phyloP scores from a whole-genome alignment of 1,139 yeast species.

The Diutina rugosa region DNA sequence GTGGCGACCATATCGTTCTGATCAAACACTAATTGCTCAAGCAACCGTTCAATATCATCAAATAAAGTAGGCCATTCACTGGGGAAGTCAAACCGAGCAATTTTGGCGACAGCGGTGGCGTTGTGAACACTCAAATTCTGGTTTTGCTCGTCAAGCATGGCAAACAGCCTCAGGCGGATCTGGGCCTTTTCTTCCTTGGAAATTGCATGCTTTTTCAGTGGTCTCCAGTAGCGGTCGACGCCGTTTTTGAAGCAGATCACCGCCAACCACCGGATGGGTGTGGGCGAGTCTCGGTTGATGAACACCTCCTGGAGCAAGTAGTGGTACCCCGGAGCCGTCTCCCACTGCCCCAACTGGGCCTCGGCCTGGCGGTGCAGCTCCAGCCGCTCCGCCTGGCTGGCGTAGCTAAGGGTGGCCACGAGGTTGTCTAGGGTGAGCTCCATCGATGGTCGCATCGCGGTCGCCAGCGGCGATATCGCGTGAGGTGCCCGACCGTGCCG shows the following conservation, averaged over 20 bases:
- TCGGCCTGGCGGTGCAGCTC: constrained; percentile 52
- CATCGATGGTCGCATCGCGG: not conserved
- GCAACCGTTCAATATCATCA: constrained; percentile 35
- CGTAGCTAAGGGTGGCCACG: constrained; percentile 9
- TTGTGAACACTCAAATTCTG: constrained; percentile 67
- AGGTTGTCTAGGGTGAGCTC: constrained; percentile 1
- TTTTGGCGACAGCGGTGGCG: constrained; percentile 69
- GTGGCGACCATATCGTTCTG: constrained; percentile 23
- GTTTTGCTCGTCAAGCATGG: constrained; percentile 53
- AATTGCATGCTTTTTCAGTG: constrained; percentile 45
- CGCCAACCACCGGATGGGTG: constrained; percentile 75
- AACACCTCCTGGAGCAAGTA: constrained; percentile 48
- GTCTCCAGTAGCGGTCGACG: constrained; percentile 72
- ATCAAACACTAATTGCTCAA: constrained; percentile 33
- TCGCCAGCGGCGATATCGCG: not conserved
- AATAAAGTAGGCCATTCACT: constrained; percentile 73
- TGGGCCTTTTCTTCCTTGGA: constrained; percentile 53
- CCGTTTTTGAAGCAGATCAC: constrained; percentile 84
- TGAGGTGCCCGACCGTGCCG: not conserved
- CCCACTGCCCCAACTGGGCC: constrained; percentile 56
- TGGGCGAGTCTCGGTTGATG: constrained; percentile 39
- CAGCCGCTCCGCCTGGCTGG: constrained; percentile 37
- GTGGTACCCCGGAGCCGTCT: constrained; percentile 46
- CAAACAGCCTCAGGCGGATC: constrained; percentile 49
- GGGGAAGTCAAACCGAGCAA: constrained; percentile 80